phyloP scores from a whole-genome alignment of 257 asterid species.

The Jacaranda mimosifolia region DNA sequence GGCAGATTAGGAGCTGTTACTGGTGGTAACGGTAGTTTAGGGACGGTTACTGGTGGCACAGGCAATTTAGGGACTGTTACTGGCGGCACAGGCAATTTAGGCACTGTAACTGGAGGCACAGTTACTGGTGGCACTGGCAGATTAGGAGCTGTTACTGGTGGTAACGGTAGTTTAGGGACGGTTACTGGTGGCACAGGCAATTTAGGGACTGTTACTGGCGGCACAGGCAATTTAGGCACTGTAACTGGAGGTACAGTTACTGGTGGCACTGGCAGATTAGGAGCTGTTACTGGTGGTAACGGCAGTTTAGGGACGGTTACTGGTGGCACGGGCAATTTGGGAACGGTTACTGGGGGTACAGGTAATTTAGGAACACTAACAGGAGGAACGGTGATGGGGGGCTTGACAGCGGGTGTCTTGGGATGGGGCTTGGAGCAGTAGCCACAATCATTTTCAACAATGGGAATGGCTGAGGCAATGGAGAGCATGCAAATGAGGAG shows the following conservation, averaged over 20 bases:
- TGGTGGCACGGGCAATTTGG: conserved; percentile 38
- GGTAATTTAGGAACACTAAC: too few species aligned
- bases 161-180: neutral
- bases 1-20: too few species aligned
- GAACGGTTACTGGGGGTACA: conserved; percentile 10
- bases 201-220: conserved; percentile 20
- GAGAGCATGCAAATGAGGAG: conserved; percentile 61
- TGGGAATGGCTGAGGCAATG: conserved; percentile 49
- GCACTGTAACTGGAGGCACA: too few species aligned
- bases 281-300: conserved; percentile 35
- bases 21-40: conserved; percentile 29
- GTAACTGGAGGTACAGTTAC: too few species aligned
- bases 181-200: conserved; percentile 26
- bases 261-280: too few species aligned
- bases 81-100: too few species aligned
- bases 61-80: conserved; percentile 33
- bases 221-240: conserved; percentile 38
- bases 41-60: conserved; percentile 22
- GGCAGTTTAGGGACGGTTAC: conserved; percentile 42
- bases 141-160: neutral
- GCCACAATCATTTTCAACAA: conserved; percentile 56
- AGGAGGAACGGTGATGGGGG: conserved; percentile 26
- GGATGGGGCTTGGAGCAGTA: conserved; percentile 44
- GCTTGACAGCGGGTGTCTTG: conserved; percentile 28
- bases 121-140: too few species aligned